Conservation (phyloP, 768 basidiomycete species). For the Tricholoma furcatifolium region DNA sequence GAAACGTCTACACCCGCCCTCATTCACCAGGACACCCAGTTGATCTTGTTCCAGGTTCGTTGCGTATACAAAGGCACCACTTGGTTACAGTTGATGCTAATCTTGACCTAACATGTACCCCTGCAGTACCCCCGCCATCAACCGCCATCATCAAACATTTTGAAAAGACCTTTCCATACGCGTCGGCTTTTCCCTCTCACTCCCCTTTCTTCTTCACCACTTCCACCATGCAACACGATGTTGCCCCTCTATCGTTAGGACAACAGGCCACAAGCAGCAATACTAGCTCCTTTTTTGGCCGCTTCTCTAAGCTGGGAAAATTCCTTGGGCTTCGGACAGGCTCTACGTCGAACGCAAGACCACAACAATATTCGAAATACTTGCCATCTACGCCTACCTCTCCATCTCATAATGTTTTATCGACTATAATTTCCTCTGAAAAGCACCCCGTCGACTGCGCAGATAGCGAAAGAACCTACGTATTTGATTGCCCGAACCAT, state of each 20-base stretch:
- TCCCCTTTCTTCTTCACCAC: not conserved
- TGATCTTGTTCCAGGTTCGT: slow-evolving; percentile 13
- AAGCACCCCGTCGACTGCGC: not conserved
- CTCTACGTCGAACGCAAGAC: not conserved
- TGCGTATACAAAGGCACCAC: slow-evolving; percentile 3
- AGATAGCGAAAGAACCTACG: not conserved
- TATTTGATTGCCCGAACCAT: not conserved
- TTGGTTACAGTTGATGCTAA: slow-evolving; percentile 15
- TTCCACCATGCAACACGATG: slow-evolving; percentile 2
- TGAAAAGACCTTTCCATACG: slow-evolving; percentile 7
- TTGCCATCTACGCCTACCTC: slow-evolving; percentile 3
- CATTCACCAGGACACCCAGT: not conserved
- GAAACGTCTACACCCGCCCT: not conserved
- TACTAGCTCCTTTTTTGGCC: not conserved
- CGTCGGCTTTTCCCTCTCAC: slow-evolving; percentile 3
- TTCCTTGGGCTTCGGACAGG: slow-evolving; percentile 7
- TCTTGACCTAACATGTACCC: not conserved
- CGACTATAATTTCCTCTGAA: not conserved
- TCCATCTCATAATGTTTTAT: not conserved
- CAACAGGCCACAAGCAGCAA: not conserved
- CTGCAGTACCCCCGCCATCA: not conserved
- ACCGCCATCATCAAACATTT: slow-evolving; percentile 8
- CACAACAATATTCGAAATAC: not conserved
- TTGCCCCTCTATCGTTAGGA: not conserved
- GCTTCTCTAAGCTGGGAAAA: slow-evolving; percentile 10